These are phyloP conservation scores for Dionaea muscipula DNA, from an alignment of 179 eudicot genomes.

Conservation along the genomic window DNA sequence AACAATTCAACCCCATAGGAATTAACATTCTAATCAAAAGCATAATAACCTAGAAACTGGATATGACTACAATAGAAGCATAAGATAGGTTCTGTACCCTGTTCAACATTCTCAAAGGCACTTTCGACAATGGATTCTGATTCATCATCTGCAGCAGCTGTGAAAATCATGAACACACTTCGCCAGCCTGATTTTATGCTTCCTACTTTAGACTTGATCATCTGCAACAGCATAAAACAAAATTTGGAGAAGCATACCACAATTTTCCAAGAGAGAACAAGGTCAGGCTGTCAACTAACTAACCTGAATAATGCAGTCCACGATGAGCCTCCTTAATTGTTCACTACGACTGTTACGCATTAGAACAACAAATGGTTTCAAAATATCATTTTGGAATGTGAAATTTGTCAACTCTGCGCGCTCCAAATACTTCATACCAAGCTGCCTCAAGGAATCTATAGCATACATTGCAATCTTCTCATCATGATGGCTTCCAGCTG, in stretches of 20 bases:
- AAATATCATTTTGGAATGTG: conserved; percentile 90
- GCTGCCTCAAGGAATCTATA: conserved; percentile 91
- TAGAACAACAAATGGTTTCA: conserved; percentile 91
- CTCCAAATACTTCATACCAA: conserved; percentile 93
- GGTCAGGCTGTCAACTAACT: conserved; percentile 1
- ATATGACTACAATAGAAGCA: conserved; percentile 5
- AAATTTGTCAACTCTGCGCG: conserved; percentile 87
- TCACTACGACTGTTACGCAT: conserved; percentile 89
- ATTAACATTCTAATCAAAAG: too few relatives aligned
- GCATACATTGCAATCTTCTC: conserved; percentile 99
- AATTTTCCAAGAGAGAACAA: not conserved
- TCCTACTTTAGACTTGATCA: conserved; percentile 98
- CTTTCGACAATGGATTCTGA: conserved; percentile 88
- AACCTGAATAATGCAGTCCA: conserved; percentile 95
- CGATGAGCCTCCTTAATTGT: conserved; percentile 72
- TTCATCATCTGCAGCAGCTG: conserved; percentile 96
- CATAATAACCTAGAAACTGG: conserved; percentile 3
- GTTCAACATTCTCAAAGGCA: conserved; percentile 97
- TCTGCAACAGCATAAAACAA: conserved; percentile 24
- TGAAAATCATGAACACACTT: conserved; percentile 97
- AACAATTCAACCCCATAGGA: not conserved
- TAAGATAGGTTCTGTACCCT: conserved; percentile 41
- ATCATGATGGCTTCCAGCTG: conserved; percentile 96
- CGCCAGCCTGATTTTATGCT: conserved; percentile 98
- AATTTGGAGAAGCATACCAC: not conserved